These are phyloP conservation scores for Mortierella sp. DNA, from an alignment of 371 early-diverging fungal genomes.

Conservation along the genomic window DNA sequence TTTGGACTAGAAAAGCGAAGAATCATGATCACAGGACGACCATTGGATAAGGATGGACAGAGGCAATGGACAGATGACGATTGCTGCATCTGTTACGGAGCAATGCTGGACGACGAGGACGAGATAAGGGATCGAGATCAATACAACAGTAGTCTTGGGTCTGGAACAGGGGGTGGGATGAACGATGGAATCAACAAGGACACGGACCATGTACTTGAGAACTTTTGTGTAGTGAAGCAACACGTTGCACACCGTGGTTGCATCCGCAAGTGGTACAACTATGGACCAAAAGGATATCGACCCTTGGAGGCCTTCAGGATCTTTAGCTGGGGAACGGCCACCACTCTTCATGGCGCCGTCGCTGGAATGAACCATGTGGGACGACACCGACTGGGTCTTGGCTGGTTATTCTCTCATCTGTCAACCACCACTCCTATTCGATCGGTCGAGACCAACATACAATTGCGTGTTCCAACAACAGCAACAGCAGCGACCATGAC, in stretches of 20 bases:
- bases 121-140: conserved; percentile 28
- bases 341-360: conserved; percentile 27
- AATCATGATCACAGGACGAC: conserved; percentile 43
- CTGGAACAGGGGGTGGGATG: background rate
- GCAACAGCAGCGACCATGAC: background rate
- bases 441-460: conserved; percentile 5
- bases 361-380: conserved; percentile 28
- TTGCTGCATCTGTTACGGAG: conserved; percentile 54
- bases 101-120: conserved; percentile 54
- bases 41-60: conserved; percentile 40
- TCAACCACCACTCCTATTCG: background rate
- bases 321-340: conserved; percentile 35
- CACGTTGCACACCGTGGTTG: conserved; percentile 53
- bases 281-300: conserved; percentile 51
- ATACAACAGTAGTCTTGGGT: background rate
- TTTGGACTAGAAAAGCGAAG: conserved; percentile 53
- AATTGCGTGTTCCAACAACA: conserved; percentile 14
- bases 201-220: conserved; percentile 52
- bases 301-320: conserved; percentile 46
- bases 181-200: conserved; percentile 22
- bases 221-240: conserved; percentile 49
- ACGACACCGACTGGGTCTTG: conserved; percentile 30
- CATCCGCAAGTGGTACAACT: conserved; percentile 53
- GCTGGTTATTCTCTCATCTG: conserved; percentile 30
- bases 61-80: conserved; percentile 30